phyloP scores from a whole-genome alignment of 176 grass and related monocot genomes.

The Eleusine coracana region DNA sequence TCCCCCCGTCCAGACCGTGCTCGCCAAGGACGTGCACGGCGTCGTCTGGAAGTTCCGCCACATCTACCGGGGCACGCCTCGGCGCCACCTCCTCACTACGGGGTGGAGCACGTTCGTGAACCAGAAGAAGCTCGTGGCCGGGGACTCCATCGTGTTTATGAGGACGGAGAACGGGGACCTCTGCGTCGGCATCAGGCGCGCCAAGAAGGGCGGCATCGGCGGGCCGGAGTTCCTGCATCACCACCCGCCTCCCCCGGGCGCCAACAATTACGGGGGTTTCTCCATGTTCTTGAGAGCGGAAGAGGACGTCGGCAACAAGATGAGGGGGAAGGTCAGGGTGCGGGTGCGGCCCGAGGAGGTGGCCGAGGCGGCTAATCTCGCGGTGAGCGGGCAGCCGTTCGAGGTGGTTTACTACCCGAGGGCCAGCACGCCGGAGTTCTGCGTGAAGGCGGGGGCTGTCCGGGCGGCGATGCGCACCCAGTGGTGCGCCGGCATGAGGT shows the following conservation, averaged over 20 bases:
- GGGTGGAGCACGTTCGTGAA: conserved; percentile 99
- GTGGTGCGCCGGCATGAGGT: conserved; percentile 85
- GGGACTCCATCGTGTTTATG: conserved; percentile 99
- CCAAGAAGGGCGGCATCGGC: conserved; percentile 74
- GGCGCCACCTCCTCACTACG: conserved; percentile 90
- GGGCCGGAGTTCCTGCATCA: conserved; percentile 38
- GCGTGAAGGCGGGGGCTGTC: conserved; percentile 61
- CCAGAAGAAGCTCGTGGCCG: conserved; percentile 97
- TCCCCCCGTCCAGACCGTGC: conserved; percentile 91
- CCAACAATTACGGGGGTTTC: conserved; percentile 49
- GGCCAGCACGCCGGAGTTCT: conserved; percentile 88
- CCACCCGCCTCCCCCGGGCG: conserved; percentile 9
- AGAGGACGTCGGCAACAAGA: conserved; percentile 44
- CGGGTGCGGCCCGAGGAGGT: conserved; percentile 76
- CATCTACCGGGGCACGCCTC: conserved; percentile 92
- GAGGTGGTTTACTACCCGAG: conserved; percentile 87
- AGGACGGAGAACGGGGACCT: conserved; percentile 82
- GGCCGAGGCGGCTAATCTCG: conserved; percentile 65
- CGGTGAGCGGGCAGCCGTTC: conserved; percentile 62
- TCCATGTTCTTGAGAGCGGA: conserved; percentile 71
- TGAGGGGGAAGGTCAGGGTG: conserved; percentile 53
- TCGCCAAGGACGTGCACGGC: conserved; percentile 97
- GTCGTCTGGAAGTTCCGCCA: conserved; percentile 97
- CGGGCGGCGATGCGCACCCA: conserved; percentile 67
- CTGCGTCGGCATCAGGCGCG: conserved; percentile 92